Conservation (phyloP, 345 rosid species). For the Heritiera fomes region DNA sequence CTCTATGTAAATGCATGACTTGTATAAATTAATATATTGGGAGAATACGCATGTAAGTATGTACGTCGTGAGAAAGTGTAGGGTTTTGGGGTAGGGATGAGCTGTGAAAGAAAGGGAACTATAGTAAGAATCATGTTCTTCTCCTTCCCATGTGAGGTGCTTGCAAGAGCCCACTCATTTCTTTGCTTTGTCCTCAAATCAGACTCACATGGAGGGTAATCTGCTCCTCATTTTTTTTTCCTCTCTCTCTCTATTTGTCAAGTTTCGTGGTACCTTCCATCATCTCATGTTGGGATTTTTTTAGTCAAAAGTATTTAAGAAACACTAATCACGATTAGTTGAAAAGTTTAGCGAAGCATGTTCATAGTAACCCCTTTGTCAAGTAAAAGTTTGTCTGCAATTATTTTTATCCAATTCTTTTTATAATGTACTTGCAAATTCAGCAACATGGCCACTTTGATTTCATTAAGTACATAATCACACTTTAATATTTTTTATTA, state of each 20-base stretch:
- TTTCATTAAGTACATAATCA: not conserved
- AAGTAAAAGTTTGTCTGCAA: not conserved
- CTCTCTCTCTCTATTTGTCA: not conserved
- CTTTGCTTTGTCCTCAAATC: constrained; percentile 44
- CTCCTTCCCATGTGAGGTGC: constrained; percentile 34
- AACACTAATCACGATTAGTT: constrained; percentile 34
- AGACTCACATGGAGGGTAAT: constrained; percentile 38
- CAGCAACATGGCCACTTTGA: not conserved
- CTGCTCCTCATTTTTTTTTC: constrained; percentile 1
- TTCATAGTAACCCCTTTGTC: constrained; percentile 8
- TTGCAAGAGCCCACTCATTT: constrained; percentile 31
- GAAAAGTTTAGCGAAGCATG: constrained; percentile 19
- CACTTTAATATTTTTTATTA: not conserved
- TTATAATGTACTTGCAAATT: not conserved
- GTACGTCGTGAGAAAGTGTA: not conserved
- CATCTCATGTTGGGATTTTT: constrained; percentile 22
- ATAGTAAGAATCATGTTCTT: constrained; percentile 32
- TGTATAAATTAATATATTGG: not conserved
- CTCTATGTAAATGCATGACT: not conserved
- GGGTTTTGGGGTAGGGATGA: constrained; percentile 18
- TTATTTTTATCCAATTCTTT: not conserved
- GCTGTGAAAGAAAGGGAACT: constrained; percentile 38
- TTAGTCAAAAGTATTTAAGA: not conserved
- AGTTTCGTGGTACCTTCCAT: constrained; percentile 27
- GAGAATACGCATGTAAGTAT: too few relatives aligned